Conservation (phyloP, 768 basidiomycete genomes). For the Lactifluus pinguis region DNA sequence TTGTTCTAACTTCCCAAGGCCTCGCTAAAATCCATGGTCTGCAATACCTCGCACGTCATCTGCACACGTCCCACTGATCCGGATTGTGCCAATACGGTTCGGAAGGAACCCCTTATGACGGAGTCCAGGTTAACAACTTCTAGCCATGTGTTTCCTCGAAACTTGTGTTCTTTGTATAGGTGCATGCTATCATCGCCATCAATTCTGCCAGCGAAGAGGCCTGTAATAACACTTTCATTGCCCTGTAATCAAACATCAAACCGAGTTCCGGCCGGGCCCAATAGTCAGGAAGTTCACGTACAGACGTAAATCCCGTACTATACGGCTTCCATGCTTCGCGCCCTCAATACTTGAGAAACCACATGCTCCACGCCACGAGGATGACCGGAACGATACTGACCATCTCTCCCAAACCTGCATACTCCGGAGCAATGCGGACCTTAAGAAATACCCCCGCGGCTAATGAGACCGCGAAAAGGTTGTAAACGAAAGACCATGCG, state of each 20-base stretch:
- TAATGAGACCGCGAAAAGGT: constrained; percentile 38
- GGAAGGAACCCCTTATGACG: too few species aligned
- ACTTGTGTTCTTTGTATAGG: too few species aligned
- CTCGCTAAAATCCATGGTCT: too few species aligned
- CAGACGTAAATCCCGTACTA: not conserved
- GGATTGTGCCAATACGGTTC: too few species aligned
- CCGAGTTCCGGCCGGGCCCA: not conserved
- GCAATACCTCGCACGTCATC: too few species aligned
- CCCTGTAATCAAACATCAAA: too few species aligned
- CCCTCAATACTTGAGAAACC: constrained; percentile 11
- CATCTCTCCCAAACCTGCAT: constrained; percentile 37
- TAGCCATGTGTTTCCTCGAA: too few species aligned
- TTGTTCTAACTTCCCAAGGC: too few species aligned
- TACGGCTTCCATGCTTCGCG: not conserved
- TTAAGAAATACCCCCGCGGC: constrained; percentile 41
- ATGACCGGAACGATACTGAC: constrained; percentile 37
- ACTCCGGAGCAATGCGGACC: constrained; percentile 32
- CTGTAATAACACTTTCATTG: not conserved
- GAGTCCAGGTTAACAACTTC: too few species aligned
- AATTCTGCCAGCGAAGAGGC: too few species aligned
- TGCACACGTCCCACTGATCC: too few species aligned
- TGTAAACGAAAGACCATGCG: constrained; percentile 35
- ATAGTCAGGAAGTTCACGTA: not conserved
- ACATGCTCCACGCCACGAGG: constrained; percentile 26
- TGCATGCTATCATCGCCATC: too few species aligned